Percentiles rank a stretch among this genome's conserved stretches.
Conservation (phyloP, 192 early-diverging fungal species). For the Gonapodya prolifera region DNA sequence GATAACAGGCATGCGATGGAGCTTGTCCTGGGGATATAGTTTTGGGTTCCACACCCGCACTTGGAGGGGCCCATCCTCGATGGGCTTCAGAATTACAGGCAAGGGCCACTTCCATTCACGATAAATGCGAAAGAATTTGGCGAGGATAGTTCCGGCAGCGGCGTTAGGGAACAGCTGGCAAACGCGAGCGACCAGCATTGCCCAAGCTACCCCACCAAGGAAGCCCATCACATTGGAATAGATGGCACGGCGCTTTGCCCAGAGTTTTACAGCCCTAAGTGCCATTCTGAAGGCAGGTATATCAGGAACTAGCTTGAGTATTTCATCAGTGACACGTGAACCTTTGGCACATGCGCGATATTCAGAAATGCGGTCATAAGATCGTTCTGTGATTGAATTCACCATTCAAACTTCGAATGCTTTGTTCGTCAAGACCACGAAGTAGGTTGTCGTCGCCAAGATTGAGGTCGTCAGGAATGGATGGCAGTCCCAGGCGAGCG, state of each 20-base stretch:
- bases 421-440: slow-evolving; percentile 73
- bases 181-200: slow-evolving; percentile 87
- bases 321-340: slow-evolving; percentile 94
- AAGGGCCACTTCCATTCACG: slow-evolving; percentile 84
- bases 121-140: slow-evolving; percentile 80
- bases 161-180: slow-evolving; percentile 96
- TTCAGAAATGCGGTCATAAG: slow-evolving; percentile 13
- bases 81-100: slow-evolving; percentile 74
- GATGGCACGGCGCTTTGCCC: slow-evolving; percentile 86
- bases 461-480: slow-evolving; percentile 76
- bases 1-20: slow-evolving; percentile 93
- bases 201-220: slow-evolving; percentile 98
- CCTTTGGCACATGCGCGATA: slow-evolving; percentile 19
- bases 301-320: slow-evolving; percentile 85
- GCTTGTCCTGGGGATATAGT: slow-evolving; percentile 62
- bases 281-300: slow-evolving; percentile 80
- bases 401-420: slow-evolving; percentile 85
- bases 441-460: slow-evolving; percentile 75
- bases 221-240: slow-evolving; percentile 98
- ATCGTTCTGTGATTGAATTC: neutral
- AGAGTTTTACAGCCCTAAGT: slow-evolving; percentile 85
- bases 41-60: slow-evolving; percentile 94
- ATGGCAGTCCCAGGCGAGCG: slow-evolving; percentile 56
- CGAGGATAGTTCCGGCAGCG: slow-evolving; percentile 70
- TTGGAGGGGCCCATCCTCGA: slow-evolving; percentile 75